Conservation (phyloP, 768 basidiomycete genomes). For the Mycena albidolilacea region DNA sequence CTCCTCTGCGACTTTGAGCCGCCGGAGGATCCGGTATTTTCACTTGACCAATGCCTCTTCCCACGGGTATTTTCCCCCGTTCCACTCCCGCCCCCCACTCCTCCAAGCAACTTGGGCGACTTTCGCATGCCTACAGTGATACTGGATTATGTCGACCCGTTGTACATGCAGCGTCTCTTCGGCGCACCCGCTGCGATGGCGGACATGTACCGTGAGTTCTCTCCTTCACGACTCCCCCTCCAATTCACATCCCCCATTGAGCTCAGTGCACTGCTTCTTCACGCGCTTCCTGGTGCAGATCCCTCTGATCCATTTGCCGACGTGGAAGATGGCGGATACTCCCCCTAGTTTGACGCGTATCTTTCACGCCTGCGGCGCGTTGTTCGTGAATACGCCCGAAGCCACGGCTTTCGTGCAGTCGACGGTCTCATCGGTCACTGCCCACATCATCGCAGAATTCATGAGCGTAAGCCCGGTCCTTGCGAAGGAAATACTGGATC, state of each 20-base stretch:
- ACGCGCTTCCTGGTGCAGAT: conserved; percentile 62
- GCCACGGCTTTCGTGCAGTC: conserved; percentile 46
- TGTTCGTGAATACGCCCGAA: conserved; percentile 66
- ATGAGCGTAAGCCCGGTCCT: too few relatives aligned
- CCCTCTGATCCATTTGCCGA: conserved; percentile 68
- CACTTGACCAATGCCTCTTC: too few relatives aligned
- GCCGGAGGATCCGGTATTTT: too few relatives aligned
- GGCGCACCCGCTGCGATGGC: not conserved
- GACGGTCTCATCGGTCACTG: conserved; percentile 58
- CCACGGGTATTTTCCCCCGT: not conserved
- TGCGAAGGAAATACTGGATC: not conserved
- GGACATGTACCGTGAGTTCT: conserved; percentile 17
- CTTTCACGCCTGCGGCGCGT: conserved; percentile 76
- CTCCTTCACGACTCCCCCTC: not conserved
- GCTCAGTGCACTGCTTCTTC: too few relatives aligned
- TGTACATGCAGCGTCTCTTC: not conserved
- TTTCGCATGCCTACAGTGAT: conserved; percentile 6
- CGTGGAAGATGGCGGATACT: conserved; percentile 64
- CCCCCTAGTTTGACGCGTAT: conserved; percentile 65
- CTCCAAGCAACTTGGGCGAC: not conserved
- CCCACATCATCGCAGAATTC: conserved; percentile 66
- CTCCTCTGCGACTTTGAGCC: conserved; percentile 44
- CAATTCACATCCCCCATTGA: not conserved
- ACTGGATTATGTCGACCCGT: conserved; percentile 10
- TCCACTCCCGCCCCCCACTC: not conserved